Percentiles rank a stretch among this genome's conserved stretches.
Conservation (phyloP, 2,329 filamentous ascomycete genomes). For the Leptographium lundbergii region DNA sequence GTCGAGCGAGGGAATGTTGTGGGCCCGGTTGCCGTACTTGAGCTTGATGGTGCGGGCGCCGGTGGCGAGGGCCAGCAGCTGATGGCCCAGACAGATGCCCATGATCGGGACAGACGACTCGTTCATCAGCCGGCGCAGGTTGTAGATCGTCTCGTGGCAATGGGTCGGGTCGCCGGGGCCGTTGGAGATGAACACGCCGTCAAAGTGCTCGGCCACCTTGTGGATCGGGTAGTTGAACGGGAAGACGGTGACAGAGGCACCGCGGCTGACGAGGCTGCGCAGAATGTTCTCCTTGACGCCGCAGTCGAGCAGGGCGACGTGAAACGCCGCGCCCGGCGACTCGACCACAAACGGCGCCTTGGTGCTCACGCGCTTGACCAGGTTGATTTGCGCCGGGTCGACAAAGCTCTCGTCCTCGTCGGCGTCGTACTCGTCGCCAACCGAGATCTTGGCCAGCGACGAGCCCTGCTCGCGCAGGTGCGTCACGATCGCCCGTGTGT, state of each 20-base stretch:
- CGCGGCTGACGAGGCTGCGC: constrained; percentile 81
- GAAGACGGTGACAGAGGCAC: constrained; percentile 86
- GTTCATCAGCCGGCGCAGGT: constrained; percentile 82
- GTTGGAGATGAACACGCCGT: constrained; percentile 98
- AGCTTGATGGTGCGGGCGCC: constrained; percentile 90
- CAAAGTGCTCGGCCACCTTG: constrained; percentile 95
- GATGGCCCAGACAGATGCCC: constrained; percentile 96
- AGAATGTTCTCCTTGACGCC: constrained; percentile 99
- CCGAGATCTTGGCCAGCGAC: constrained; percentile 83
- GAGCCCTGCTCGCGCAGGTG: constrained; percentile 93
- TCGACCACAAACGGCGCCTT: constrained; percentile 96
- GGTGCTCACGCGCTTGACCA: constrained; percentile 92
- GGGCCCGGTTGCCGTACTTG: constrained; percentile 97
- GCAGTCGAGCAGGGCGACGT: constrained; percentile 92
- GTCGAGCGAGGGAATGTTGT: constrained; percentile 95
- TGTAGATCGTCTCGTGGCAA: constrained; percentile 88
- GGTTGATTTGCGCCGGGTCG: constrained; percentile 91
- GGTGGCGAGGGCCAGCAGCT: constrained; percentile 80
- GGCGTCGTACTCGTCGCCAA: constrained; percentile 96
- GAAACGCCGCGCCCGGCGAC: constrained; percentile 68
- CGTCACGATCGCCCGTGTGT: constrained; percentile 93
- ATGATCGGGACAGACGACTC: constrained; percentile 84
- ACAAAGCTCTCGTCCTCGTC: constrained; percentile 95
- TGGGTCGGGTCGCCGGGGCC: constrained; percentile 96
- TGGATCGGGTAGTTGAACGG: constrained; percentile 96